A percentile compares a stretch with the other conserved stretches of the same genome.
Evolutionary conservation across 2,329 filamentous ascomycete genomes (phyloP).

Genomic region (Lecanicillium sp.): DNA sequence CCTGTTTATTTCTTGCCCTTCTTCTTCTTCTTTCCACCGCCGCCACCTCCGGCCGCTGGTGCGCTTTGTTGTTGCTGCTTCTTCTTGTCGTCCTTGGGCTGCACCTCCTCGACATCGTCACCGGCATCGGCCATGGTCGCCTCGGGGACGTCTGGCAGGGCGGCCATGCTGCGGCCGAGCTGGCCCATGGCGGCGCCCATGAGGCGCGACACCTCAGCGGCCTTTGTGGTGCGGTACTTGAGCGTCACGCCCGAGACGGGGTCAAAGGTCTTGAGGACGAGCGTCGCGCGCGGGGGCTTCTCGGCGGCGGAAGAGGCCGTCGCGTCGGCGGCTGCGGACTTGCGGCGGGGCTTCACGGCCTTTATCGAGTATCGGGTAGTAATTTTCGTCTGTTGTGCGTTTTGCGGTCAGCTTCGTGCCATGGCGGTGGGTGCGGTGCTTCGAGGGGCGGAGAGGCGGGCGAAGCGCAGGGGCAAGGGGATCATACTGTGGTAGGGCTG

Average conservation of each 20-base stretch:
- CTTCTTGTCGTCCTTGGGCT: conserved; percentile 20
- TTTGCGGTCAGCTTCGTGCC: conserved; percentile 2
- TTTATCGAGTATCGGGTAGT: conserved; percentile 85
- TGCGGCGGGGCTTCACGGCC: conserved; percentile 29
- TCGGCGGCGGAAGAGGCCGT: conserved; percentile 24
- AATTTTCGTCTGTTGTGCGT: conserved; percentile 64
- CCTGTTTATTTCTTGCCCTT: conserved; percentile 58
- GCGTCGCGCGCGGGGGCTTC: conserved; percentile 56
- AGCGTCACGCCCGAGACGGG: conserved; percentile 73
- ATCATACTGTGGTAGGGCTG: conserved; percentile 70
- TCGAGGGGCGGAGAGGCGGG: neutral
- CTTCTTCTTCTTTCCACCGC: conserved; percentile 59
- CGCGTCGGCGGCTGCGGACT: conserved; percentile 18
- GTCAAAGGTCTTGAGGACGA: conserved; percentile 87
- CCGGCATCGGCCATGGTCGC: conserved; percentile 24
- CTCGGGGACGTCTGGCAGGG: conserved; percentile 40
- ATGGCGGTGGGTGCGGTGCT: neutral
- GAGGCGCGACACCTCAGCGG: conserved; percentile 79
- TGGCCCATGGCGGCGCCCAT: conserved; percentile 65
- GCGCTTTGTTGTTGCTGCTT: conserved; percentile 21
- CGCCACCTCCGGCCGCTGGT: conserved; percentile 25
- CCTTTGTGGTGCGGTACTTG: conserved; percentile 89
- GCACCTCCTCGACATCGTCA: conserved; percentile 22
- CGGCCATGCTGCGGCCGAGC: conserved; percentile 64
- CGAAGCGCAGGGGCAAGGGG: neutral